Conservation (phyloP, 2,329 filamentous ascomycete species). For the Sporothrix phasma region DNA sequence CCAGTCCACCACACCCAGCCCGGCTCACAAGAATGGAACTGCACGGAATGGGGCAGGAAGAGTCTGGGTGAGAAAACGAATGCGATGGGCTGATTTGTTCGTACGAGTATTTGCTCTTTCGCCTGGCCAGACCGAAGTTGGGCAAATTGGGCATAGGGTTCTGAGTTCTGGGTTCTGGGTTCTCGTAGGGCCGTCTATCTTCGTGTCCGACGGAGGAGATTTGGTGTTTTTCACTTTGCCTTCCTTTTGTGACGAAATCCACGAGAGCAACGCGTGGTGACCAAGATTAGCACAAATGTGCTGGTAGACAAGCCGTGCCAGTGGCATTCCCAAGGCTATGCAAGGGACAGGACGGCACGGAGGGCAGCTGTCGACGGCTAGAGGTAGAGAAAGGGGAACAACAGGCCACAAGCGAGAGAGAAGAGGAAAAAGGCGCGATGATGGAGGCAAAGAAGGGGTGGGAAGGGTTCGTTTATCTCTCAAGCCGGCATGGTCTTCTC, state of each 20-base stretch:
- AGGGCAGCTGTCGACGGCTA: neutral
- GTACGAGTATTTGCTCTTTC: too few species aligned
- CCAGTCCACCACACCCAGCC: neutral
- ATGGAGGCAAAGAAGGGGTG: neutral
- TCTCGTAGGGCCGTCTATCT: too few species aligned
- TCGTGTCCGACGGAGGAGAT: too few species aligned
- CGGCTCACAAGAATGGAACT: neutral
- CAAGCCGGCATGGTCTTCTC: neutral
- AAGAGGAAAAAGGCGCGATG: neutral
- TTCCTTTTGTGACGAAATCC: too few species aligned
- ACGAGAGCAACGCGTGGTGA: neutral
- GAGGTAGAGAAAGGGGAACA: neutral
- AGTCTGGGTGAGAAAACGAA: neutral
- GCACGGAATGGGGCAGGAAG: neutral
- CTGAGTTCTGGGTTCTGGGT: too few species aligned
- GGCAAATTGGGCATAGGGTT: neutral
- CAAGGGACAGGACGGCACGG: neutral
- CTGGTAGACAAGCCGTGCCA: neutral
- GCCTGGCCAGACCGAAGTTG: neutral
- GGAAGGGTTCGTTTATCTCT: constrained; percentile 10
- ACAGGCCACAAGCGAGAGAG: neutral
- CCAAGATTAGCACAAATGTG: neutral
- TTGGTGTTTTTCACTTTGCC: too few species aligned
- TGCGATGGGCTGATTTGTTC: neutral
- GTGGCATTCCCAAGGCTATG: neutral